phyloP scores from a whole-genome alignment of 1,284 basidiomycete genomes.

The Fomes fomentarius region DNA sequence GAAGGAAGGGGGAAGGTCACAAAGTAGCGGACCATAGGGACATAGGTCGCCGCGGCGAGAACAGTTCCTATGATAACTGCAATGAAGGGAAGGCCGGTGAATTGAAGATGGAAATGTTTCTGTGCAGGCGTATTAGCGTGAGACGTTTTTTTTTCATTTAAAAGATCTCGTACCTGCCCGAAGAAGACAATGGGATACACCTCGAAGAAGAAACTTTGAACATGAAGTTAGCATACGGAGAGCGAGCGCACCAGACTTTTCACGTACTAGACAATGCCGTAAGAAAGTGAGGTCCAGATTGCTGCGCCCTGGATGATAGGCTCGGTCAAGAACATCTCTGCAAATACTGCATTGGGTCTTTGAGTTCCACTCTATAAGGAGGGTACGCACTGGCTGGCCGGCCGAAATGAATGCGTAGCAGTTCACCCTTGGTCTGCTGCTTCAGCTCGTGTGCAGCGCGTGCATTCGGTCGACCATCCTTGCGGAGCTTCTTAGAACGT shows the following conservation, averaged over 20 bases:
- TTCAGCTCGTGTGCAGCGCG: conserved; percentile 30
- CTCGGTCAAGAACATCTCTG: conserved; percentile 32
- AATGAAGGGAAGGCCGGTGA: conserved; percentile 14
- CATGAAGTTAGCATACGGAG: neutral
- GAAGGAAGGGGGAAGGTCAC: conserved; percentile 4
- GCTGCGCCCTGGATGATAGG: conserved; percentile 33
- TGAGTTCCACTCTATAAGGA: too few species aligned
- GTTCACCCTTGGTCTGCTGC: conserved; percentile 16
- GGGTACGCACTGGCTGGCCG: conserved; percentile 27
- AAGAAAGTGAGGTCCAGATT: conserved; percentile 30
- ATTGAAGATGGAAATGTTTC: conserved; percentile 11
- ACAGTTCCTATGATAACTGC: conserved; percentile 11
- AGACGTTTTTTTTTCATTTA: too few species aligned
- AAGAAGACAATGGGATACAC: conserved; percentile 32
- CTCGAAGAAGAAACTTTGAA: conserved; percentile 32
- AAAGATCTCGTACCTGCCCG: neutral
- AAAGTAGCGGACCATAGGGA: conserved; percentile 7
- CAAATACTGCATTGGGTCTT: too few species aligned
- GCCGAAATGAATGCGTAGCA: conserved; percentile 26
- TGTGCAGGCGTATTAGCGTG: too few species aligned
- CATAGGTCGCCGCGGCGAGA: conserved; percentile 2
- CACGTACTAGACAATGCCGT: conserved; percentile 36
- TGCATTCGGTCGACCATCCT: conserved; percentile 23
- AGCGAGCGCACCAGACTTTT: neutral
- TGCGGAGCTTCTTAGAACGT: conserved; percentile 25